A percentile compares a stretch with the other conserved stretches of the same genome.
Evolutionary conservation across 31 red algal species (phyloP).

Genomic region (Bonnemaisonia californica): DNA sequence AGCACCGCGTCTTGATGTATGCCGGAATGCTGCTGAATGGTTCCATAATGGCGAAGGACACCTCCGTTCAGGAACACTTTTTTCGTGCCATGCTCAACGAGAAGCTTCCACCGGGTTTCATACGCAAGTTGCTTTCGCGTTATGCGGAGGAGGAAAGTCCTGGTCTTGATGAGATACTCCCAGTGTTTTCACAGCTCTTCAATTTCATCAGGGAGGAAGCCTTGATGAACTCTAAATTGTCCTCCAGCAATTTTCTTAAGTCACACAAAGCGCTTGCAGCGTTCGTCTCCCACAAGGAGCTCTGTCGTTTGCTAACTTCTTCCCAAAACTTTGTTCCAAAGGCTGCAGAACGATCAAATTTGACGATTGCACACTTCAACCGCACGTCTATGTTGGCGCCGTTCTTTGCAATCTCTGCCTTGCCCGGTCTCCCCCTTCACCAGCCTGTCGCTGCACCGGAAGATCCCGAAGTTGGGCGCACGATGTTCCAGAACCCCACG

Average conservation of each 20-base stretch:
- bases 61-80: slow-evolving; percentile 28
- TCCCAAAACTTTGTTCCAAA: slow-evolving; percentile 57
- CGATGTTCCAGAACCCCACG: slow-evolving; percentile 84
- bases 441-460: slow-evolving; percentile 52
- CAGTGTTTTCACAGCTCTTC: slow-evolving; percentile 63
- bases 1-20: slow-evolving; percentile 71
- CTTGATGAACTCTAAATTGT: slow-evolving; percentile 31
- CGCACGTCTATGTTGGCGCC: slow-evolving; percentile 62
- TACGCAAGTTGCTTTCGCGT: slow-evolving; percentile 55
- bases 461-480: slow-evolving; percentile 64
- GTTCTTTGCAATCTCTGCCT: slow-evolving; percentile 82
- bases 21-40: slow-evolving; percentile 70
- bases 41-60: slow-evolving; percentile 56
- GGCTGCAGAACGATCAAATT: slow-evolving; percentile 1
- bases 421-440: slow-evolving; percentile 71
- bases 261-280: slow-evolving; percentile 51
- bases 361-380: slow-evolving; percentile 35
- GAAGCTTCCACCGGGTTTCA: slow-evolving; percentile 72
- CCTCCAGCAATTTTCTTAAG: slow-evolving; percentile 61
- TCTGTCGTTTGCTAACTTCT: slow-evolving; percentile 54
- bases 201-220: slow-evolving; percentile 16
- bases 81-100: slow-evolving; percentile 42
- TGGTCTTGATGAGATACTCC: slow-evolving; percentile 45
- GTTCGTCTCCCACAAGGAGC: slow-evolving; percentile 59
- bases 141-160: slow-evolving; percentile 64